Evolutionary conservation across 768 basidiomycete genomes (phyloP).

Genomic region (Favolaschia claudopus): DNA sequence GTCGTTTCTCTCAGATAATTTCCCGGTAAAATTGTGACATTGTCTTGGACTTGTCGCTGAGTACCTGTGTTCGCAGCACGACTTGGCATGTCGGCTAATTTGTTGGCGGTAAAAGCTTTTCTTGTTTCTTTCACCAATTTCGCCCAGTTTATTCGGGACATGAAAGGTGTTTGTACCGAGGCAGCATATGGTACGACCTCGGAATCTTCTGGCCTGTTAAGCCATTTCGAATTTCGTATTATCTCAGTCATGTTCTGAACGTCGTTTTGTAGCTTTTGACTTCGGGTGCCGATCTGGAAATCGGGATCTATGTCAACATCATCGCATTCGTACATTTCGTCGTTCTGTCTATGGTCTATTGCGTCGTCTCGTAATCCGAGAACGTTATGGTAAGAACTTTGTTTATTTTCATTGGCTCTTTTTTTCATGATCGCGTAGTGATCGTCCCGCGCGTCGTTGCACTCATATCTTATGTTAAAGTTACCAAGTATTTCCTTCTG

Average conservation of each 20-base stretch:
- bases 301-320: not conserved
- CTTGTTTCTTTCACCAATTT: not conserved
- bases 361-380: not conserved
- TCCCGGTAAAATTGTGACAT: slow-evolving; percentile 13
- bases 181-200: not conserved
- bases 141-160: not conserved
- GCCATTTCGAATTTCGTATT: not conserved
- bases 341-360: not conserved
- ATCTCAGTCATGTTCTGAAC: not conserved
- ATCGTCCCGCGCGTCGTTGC: slow-evolving; percentile 39
- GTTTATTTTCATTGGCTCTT: slow-evolving; percentile 11
- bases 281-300: not conserved
- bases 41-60: not conserved
- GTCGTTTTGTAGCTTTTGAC: not conserved
- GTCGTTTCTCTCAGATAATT: slow-evolving; percentile 18
- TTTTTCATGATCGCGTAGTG: slow-evolving; percentile 26
- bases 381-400: not conserved
- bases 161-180: not conserved
- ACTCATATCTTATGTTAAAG: slow-evolving; percentile 37
- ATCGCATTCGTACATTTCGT: not conserved
- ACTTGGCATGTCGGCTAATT: not conserved
- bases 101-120: not conserved
- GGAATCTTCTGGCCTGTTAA: not conserved
- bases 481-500: slow-evolving; percentile 31
- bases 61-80: not conserved